Evolutionary conservation across 2,329 filamentous ascomycete species (phyloP), one percentile per base, ranked within the genome.

Genomic region (Cercospora sp.): DNA sequence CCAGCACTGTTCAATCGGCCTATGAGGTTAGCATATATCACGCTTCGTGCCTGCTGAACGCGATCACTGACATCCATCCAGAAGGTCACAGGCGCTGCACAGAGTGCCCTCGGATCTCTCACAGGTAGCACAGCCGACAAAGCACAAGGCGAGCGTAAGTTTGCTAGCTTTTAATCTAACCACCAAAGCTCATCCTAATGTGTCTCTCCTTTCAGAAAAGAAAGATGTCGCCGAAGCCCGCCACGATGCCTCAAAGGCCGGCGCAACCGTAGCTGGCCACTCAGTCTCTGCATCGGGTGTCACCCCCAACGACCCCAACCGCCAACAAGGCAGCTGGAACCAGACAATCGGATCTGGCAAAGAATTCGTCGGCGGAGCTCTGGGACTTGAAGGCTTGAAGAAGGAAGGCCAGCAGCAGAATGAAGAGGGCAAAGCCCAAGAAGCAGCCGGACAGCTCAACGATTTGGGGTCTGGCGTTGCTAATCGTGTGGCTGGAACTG

Each of bases 301-400:
- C 40, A 83, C 91, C 60, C 86, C 89, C 70, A 92, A 97, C 80
- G 84, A 92, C 80, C 84, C 89, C 10, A 84, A 94, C 78, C 91
- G 93, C 72, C 82, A 85, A 23, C 78, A 87, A 18, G 94, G 94
- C 53, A 85, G 86, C 18, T 96, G 91, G 89, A 92, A 97, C 83
- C 94, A 97, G 82, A 97, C 93, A 5, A 77, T 94, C n/a, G 94
- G 94, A 63, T 87, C 90, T 0, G 89, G 89, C 53, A 97, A 97
- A 84, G 92, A 97, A 79, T 84, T 89, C 4, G 71, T 95, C 0
- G 94, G 94, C 67, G 89, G 89, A 18, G 74, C 94, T 5, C 73
- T 94, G 28, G 94, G 94, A 68, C 89, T 87, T 71, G 90, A 95
- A 81, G 85, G 84, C 36, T 80, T 97, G 64, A 94, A 94, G 83